Conservation (phyloP, 2,329 filamentous ascomycete genomes). For the Phyllosticta citriasiana region DNA sequence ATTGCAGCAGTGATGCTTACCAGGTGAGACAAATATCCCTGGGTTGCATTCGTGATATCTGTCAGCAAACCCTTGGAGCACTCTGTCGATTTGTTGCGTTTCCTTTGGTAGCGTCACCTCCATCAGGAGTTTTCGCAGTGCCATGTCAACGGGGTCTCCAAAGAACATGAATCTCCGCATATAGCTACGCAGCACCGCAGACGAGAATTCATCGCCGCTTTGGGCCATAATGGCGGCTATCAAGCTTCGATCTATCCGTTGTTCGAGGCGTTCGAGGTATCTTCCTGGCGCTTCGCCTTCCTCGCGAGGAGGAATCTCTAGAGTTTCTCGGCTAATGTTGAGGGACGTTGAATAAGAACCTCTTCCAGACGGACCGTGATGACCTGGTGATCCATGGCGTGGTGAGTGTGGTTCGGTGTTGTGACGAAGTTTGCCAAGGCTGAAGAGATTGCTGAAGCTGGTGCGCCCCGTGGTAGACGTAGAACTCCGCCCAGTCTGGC, state of each 20-base stretch:
- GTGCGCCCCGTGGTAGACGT: constrained; percentile 78
- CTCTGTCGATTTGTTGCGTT: constrained; percentile 94
- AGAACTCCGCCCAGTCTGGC: constrained; percentile 53
- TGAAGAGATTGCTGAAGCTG: constrained; percentile 85
- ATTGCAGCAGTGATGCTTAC: constrained; percentile 25
- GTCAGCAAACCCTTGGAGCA: constrained; percentile 88
- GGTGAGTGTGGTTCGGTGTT: constrained; percentile 61
- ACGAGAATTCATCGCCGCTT: constrained; percentile 72
- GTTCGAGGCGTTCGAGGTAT: constrained; percentile 77
- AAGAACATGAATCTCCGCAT: constrained; percentile 95
- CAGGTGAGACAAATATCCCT: constrained; percentile 76
- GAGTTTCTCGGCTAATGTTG: constrained; percentile 61
- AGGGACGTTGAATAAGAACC: constrained; percentile 77
- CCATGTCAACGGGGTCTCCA: constrained; percentile 96
- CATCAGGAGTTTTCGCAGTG: constrained; percentile 89
- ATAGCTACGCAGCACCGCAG: constrained; percentile 79
- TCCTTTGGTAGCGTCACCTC: constrained; percentile 93
- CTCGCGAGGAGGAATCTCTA: constrained; percentile 63
- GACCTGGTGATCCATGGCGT: constrained; percentile 48
- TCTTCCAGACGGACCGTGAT: constrained; percentile 58
- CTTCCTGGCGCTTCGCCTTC: constrained; percentile 85
- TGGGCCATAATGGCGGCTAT: constrained; percentile 83
- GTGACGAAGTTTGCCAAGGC: constrained; percentile 66
- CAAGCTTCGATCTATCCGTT: constrained; percentile 65
- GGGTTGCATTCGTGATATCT: constrained; percentile 98